Evolutionary conservation across 129 eudicot species (phyloP).

Genomic region (Artemisia tridentata): DNA sequence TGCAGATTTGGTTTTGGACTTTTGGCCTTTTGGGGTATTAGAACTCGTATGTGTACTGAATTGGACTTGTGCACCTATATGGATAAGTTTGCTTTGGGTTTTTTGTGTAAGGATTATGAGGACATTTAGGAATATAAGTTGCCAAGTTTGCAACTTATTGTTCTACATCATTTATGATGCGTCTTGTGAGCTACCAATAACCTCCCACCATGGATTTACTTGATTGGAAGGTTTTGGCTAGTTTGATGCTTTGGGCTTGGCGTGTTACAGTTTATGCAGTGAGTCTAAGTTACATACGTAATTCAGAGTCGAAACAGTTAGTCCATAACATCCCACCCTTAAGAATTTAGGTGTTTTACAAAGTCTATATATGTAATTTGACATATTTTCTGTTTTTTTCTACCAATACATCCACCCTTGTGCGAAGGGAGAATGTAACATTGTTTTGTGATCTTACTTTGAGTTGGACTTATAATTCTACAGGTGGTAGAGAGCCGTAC

Average conservation of each 20-base stretch:
- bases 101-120: slow-evolving; percentile 43
- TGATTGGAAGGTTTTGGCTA: neutral
- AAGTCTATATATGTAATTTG: too few species aligned
- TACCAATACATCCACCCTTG: slow-evolving; percentile 13
- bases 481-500: too few species aligned
- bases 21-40: too few species aligned
- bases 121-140: too few species aligned
- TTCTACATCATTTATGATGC: neutral
- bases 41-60: too few species aligned
- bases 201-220: neutral
- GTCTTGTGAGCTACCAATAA: too few species aligned
- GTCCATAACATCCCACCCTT: neutral
- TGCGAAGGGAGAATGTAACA: neutral
- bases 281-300: neutral
- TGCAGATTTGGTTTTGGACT: too few species aligned
- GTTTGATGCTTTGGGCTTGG: too few species aligned
- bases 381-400: neutral
- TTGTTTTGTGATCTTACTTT: too few species aligned
- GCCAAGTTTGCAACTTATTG: too few species aligned
- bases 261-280: neutral
- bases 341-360: neutral
- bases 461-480: too few species aligned
- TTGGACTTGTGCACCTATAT: too few species aligned
- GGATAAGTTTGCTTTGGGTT: slow-evolving; percentile 43
- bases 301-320: neutral